These are phyloP conservation scores for Exophiala viscosa DNA, from an alignment of 2,329 filamentous ascomycete species.

Conservation along the genomic window DNA sequence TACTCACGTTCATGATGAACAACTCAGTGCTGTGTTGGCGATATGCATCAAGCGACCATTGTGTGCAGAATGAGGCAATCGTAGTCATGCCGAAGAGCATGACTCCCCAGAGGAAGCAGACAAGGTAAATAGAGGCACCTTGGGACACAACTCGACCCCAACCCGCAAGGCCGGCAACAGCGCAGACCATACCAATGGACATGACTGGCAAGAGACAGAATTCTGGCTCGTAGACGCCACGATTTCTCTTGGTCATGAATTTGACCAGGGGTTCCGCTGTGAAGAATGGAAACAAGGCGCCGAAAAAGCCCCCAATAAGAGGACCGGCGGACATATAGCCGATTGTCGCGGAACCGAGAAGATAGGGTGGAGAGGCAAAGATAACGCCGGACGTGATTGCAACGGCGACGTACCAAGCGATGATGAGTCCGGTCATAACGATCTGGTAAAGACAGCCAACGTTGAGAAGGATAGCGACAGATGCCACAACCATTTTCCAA, in stretches of 20 bases:
- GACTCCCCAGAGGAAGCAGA: constrained; percentile 18
- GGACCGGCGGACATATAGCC: constrained; percentile 27
- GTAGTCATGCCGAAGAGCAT: constrained; percentile 18
- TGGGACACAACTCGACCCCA: constrained; percentile 31
- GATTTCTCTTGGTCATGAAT: constrained; percentile 40
- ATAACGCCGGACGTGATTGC: constrained; percentile 30
- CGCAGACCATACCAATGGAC: constrained; percentile 6
- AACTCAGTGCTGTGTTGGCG: constrained; percentile 20
- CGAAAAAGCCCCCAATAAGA: constrained; percentile 14
- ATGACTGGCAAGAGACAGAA: constrained; percentile 33
- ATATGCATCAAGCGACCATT: constrained; percentile 17
- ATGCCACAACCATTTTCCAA: constrained; percentile 30
- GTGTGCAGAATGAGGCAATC: constrained; percentile 14
- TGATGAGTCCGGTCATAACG: constrained; percentile 29
- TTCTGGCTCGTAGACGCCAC: constrained; percentile 41
- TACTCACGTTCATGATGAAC: constrained; percentile 24
- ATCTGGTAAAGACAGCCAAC: constrained; percentile 31
- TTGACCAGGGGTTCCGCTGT: constrained; percentile 33
- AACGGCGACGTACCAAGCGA: constrained; percentile 31
- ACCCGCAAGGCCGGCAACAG: constrained; percentile 35
- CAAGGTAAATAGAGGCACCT: constrained; percentile 10
- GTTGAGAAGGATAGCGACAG: constrained; percentile 33
- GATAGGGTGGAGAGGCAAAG: constrained; percentile 32
- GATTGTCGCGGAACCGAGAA: constrained; percentile 29
- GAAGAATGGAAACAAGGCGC: constrained; percentile 23